A percentile compares a stretch with the other conserved stretches of the same genome.
Evolutionary conservation across 345 rosid genomes (phyloP).

Genomic region (Acer negundo): DNA sequence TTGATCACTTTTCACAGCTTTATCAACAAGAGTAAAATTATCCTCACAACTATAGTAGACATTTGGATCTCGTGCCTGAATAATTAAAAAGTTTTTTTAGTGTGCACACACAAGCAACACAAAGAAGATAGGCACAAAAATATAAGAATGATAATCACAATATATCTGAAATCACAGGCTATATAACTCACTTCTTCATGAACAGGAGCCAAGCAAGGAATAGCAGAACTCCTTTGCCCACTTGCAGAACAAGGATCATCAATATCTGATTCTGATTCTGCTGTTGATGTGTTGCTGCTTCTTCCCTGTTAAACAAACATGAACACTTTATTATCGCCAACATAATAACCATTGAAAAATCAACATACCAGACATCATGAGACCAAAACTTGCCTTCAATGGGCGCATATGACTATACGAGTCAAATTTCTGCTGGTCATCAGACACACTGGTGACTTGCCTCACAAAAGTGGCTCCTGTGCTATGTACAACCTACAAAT

Average conservation of each 20-base stretch:
- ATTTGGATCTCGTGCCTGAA: conserved; percentile 64
- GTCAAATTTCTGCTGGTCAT: conserved; percentile 44
- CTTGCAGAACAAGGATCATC: conserved; percentile 55
- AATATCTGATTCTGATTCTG: conserved; percentile 64
- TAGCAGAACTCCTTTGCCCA: conserved; percentile 40
- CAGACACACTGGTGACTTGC: conserved; percentile 58
- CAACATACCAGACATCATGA: conserved; percentile 2
- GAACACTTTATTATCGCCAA: conserved; percentile 15
- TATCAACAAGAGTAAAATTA: conserved; percentile 39
- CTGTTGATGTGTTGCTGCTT: conserved; percentile 45
- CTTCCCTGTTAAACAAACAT: conserved; percentile 49
- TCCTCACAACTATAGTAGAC: conserved; percentile 77
- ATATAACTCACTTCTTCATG: conserved; percentile 67
- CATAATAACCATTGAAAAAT: conserved; percentile 2
- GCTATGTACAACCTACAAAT: conserved; percentile 62
- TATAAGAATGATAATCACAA: not conserved
- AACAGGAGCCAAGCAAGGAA: conserved; percentile 46
- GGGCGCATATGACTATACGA: conserved; percentile 52
- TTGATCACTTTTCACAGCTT: conserved; percentile 33
- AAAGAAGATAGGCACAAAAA: not conserved
- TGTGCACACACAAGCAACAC: not conserved
- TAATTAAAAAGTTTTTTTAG: conserved; percentile 6
- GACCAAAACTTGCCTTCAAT: conserved; percentile 45
- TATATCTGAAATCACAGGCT: conserved; percentile 9
- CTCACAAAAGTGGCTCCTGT: conserved; percentile 59